Evolutionary conservation across 306 rosid genomes (phyloP).

Genomic region (Medicago ruthenica): DNA sequence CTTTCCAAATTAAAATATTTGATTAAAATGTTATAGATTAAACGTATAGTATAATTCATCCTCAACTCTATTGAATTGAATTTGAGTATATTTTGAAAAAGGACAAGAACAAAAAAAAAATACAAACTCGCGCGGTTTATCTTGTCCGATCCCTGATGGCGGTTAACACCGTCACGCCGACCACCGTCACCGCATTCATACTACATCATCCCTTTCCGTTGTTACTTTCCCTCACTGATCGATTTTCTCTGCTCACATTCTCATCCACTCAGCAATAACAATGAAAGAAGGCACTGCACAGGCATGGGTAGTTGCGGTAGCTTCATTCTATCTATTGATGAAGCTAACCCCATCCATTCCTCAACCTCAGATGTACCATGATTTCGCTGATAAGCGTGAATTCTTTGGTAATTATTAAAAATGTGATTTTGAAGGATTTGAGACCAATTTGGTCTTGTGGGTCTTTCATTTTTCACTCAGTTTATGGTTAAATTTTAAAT

Average conservation of each 20-base stretch:
- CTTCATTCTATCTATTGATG: slow-evolving; percentile 65
- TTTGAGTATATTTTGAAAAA: no score
- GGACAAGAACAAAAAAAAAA: not conserved
- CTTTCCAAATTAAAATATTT: no score
- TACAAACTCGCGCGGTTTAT: not conserved
- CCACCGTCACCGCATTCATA: slow-evolving; percentile 18
- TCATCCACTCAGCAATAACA: slow-evolving; percentile 13
- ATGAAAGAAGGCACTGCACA: slow-evolving; percentile 58
- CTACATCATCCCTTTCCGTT: not conserved
- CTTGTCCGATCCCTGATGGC: not conserved
- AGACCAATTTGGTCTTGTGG: not conserved
- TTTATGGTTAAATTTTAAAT: not conserved
- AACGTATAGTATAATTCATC: no score
- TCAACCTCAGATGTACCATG: slow-evolving; percentile 79
- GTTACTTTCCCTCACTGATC: not conserved
- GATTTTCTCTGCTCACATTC: not conserved
- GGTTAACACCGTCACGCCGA: slow-evolving; percentile 35
- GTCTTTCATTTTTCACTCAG: not conserved
- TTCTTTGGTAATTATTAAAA: slow-evolving; percentile 56
- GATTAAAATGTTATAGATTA: no score
- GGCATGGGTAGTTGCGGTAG: slow-evolving; percentile 58
- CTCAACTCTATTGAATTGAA: no score
- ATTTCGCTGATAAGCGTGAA: slow-evolving; percentile 79
- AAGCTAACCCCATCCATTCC: slow-evolving; percentile 76
- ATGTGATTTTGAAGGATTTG: not conserved